phyloP scores from a whole-genome alignment of 805 yeast genomes.

The Myxozyma neotropica region DNA sequence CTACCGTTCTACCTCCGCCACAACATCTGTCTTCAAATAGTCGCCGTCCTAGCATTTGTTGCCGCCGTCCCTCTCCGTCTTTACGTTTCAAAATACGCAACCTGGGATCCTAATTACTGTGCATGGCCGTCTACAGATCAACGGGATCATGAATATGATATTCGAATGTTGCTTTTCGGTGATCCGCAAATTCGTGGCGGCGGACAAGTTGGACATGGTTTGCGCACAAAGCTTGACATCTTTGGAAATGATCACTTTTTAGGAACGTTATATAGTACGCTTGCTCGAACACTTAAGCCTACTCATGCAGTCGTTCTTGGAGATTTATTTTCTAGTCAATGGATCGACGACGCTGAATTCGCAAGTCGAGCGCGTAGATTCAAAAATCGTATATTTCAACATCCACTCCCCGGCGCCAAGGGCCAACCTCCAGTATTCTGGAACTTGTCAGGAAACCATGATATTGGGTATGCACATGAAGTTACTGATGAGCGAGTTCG shows the following conservation, averaged over 20 bases:
- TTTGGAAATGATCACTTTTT: slow-evolving; percentile 87
- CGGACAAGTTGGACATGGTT: slow-evolving; percentile 53
- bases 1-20: slow-evolving; percentile 9
- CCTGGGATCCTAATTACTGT: slow-evolving; percentile 8
- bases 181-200: slow-evolving; percentile 97
- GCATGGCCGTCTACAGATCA: slow-evolving; percentile 13
- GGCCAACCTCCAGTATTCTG: slow-evolving; percentile 48
- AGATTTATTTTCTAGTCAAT: slow-evolving; percentile 88
- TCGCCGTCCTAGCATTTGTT: slow-evolving; percentile 1
- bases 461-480: slow-evolving; percentile 93
- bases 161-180: slow-evolving; percentile 71
- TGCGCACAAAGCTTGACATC: slow-evolving; percentile 75
- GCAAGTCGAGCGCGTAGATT: slow-evolving; percentile 73
- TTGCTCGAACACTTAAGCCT: slow-evolving; percentile 69
- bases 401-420: neutral
- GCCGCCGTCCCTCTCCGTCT: slow-evolving; percentile 11
- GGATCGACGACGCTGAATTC: slow-evolving; percentile 90
- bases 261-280: slow-evolving; percentile 74
- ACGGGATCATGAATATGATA: neutral
- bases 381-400: slow-evolving; percentile 40
- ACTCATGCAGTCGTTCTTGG: slow-evolving; percentile 88
- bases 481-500: slow-evolving; percentile 89
- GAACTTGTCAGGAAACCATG: slow-evolving; percentile 93
- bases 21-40: slow-evolving; percentile 1
- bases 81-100: slow-evolving; percentile 17